Evolutionary conservation across 768 basidiomycete genomes (phyloP), one percentile per base, ranked within the genome.

Genomic region (Amylocystis lapponica): DNA sequence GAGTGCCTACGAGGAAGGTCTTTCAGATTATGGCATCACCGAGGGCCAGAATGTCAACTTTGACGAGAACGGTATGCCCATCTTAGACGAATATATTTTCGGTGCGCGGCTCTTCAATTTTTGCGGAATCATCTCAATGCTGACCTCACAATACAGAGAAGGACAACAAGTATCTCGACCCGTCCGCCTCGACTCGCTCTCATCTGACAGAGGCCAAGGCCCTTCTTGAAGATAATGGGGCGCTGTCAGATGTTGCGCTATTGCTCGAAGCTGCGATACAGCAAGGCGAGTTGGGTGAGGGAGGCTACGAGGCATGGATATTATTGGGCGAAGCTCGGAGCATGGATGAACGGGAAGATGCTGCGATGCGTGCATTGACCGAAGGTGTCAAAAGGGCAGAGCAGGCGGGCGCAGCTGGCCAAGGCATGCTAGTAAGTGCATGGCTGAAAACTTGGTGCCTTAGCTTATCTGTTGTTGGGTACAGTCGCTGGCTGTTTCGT

Each of bases 401-500:
- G 53, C 70, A 70, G 26, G 75, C 71, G 14, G 81, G 81, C 22
- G 75, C 73, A n/a, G 58, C 70, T 5, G 84, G 84, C 16, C 72
- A 68, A 30, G 88, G 88, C 40, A 86, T 85, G 81, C 62, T 89
- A 55, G 87, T 86, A 63, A 43, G 81, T 67, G 16, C 17, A 38
- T 25, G 30, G 23, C 39, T 33, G 27, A 32, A 19, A 14, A 22
- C 19, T 8, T 29, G 23, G 13, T 36, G 38, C 39, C 23, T 19
- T 16, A 33, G 27, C 16, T 39, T 11, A 27, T 5, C 17, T 11
- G 8, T 38, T 21, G 26, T 39, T 27, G 26, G n/a, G n/a, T 16
- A 30, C 54, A 97, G 94, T 92, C 92, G 5, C 76, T 97, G 26
- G 93, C 95, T 1, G 92, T 97, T 50, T 92, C 91, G 8, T 98